A percentile compares a stretch with the other conserved stretches of the same genome.
Conservation (phyloP, 176 grass and related monocot genomes). For the Cymbopogon citratus region DNA sequence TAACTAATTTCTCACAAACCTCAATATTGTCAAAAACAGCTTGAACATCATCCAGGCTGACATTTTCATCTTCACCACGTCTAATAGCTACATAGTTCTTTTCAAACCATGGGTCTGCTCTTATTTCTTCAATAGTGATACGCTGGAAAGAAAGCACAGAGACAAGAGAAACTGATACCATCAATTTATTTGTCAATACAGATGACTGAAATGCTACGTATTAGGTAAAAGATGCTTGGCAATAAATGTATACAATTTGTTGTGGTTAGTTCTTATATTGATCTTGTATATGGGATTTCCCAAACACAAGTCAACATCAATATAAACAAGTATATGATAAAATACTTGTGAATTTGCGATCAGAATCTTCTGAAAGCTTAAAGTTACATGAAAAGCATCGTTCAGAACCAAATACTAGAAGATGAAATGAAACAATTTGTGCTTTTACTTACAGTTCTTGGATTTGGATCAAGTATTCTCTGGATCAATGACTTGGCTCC, state of each 20-base stretch:
- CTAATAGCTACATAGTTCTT: constrained; percentile 64
- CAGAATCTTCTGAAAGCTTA: constrained; percentile 6
- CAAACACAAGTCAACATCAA: neutral
- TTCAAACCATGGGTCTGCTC: constrained; percentile 70
- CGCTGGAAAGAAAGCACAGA: constrained; percentile 40
- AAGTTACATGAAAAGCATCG: neutral
- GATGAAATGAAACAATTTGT: neutral
- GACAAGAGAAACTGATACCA: constrained; percentile 7
- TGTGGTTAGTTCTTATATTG: neutral
- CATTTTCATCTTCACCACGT: constrained; percentile 51
- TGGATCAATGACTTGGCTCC: constrained; percentile 63
- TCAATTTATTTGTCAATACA: constrained; percentile 9
- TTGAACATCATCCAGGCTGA: constrained; percentile 84
- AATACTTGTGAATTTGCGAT: neutral
- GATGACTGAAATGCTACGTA: constrained; percentile 3
- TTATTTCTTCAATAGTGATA: constrained; percentile 71
- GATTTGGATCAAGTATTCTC: constrained; percentile 83
- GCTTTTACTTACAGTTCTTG: constrained; percentile 66
- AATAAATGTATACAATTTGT: neutral
- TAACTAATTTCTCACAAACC: constrained; percentile 40
- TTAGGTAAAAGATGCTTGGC: neutral
- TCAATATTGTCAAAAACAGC: constrained; percentile 93
- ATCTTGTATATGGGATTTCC: neutral
- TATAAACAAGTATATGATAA: neutral
- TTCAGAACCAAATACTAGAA: constrained; percentile 20